Base-by-base conservation (phyloP, 306 rosid genomes). In the Prosopis cineraria region DNA sequence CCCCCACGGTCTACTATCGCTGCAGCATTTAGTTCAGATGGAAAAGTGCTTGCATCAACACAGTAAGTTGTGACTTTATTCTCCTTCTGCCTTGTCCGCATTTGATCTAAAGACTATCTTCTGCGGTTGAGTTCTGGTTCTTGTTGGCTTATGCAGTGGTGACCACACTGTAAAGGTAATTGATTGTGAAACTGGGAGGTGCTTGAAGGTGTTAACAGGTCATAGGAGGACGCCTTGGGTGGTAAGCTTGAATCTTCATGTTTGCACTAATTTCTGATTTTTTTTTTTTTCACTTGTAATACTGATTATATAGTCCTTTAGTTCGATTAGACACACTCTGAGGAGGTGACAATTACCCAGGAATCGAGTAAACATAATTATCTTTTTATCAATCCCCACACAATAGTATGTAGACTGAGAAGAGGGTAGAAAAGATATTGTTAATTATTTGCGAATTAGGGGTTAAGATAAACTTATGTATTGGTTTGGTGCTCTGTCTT, bases 161-260 rank as follows among this genome's bases (percentile, higher is more conserved):
- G 89, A 85, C 64, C 89, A 85, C 71, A 85, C 89, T 0, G 86
- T 85, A 11, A 85, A 85, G 82, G 67, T 85, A 64, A 76, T 82
- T 73, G 89, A 85, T 53, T 85, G 72, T 65, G 84, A 82, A 79
- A 82, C 78, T 60, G 86, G 89, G 60, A 72, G 40, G 24, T 85
- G 89, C 80, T 79, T 85, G 65, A 82, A 79, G 89, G 89, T 82
- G 64, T 79, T 85, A 12, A 74, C 33, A 47, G 89, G 89, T 27
- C 89, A 85, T 37, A 76, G 89, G 71, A 85, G 86, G 82, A 85
- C 89, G 0, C 89, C 89, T 62, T 85, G 89, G 89, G 89, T 82
- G 84, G 89, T 85, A 79, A 85, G 84, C 53, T 70, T 48, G 53
- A 67, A 10, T 27, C 65, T 82, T 34, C 41, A 14, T 43, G 30